Evolutionary conservation across 2,329 filamentous ascomycete genomes (phyloP).

Genomic region (Apiospora malaysiana): DNA sequence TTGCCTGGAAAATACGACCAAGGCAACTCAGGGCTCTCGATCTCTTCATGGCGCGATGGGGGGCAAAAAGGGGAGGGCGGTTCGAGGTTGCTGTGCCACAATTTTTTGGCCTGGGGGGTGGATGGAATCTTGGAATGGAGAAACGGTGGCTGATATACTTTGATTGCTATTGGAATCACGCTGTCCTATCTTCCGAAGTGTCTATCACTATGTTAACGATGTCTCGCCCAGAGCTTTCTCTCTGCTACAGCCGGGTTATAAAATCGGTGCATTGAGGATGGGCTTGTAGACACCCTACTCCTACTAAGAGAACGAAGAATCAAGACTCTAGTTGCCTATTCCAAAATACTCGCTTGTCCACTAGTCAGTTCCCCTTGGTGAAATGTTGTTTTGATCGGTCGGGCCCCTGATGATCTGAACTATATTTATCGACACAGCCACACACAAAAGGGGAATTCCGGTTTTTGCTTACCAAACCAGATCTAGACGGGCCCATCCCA

Average conservation of each 20-base stretch:
- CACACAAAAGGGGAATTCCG: not conserved
- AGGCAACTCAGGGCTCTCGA: constrained; percentile 9
- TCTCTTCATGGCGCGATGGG: constrained; percentile 14
- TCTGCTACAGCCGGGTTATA: not conserved
- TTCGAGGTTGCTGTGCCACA: not conserved
- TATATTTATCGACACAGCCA: not conserved
- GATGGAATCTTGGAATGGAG: not conserved
- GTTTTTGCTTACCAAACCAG: constrained; percentile 1
- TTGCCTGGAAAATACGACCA: constrained; percentile 2
- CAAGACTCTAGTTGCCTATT: constrained; percentile 4
- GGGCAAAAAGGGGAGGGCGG: not conserved
- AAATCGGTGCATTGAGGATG: not conserved
- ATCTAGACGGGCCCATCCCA: not conserved
- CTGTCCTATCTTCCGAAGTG: constrained; percentile 3
- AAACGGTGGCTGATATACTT: constrained; percentile 11
- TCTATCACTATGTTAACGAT: not conserved
- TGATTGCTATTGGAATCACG: not conserved
- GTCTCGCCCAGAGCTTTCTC: not conserved
- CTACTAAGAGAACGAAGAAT: not conserved
- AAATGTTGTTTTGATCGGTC: no score
- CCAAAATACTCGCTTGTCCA: not conserved
- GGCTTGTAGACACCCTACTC: not conserved
- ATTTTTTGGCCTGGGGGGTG: not conserved
- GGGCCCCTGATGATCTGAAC: not conserved
- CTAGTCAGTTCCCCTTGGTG: not conserved